Evolutionary conservation across 257 asterid genomes (phyloP).

Genomic region (Jasminum sambac): DNA sequence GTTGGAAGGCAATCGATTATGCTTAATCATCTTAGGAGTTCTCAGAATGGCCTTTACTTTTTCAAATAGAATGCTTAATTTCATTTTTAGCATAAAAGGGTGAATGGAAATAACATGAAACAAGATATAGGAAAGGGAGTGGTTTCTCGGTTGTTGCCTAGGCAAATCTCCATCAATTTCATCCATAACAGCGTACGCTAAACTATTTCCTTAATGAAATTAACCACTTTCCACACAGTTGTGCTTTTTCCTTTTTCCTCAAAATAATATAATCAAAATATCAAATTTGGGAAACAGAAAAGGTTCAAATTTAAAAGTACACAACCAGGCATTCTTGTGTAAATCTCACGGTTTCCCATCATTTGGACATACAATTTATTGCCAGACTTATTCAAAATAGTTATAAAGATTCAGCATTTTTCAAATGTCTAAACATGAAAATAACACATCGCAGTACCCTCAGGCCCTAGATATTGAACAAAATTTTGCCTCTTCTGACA

Average conservation of each 20-base stretch:
- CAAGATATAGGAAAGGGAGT: not conserved
- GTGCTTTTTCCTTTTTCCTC: too few species aligned
- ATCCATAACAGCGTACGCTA: not conserved
- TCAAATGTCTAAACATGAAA: not conserved
- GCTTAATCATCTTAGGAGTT: conserved; percentile 1
- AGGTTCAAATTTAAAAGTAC: not conserved
- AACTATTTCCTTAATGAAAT: not conserved
- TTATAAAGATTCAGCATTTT: not conserved
- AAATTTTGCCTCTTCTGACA: not conserved
- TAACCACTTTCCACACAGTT: too few species aligned
- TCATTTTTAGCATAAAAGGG: not conserved
- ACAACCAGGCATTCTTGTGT: not conserved
- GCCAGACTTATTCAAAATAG: not conserved
- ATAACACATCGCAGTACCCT: not conserved
- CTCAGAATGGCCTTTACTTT: not conserved
- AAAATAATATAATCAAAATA: not conserved
- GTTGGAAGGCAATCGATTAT: not conserved
- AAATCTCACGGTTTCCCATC: not conserved
- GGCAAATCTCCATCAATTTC: not conserved
- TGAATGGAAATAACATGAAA: not conserved
- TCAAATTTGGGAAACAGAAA: not conserved
- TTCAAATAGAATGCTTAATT: not conserved
- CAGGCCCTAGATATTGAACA: not conserved
- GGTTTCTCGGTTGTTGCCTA: not conserved
- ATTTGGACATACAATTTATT: not conserved